Base-by-base conservation (phyloP, 768 basidiomycete species). In the Mycena albidolilacea region DNA sequence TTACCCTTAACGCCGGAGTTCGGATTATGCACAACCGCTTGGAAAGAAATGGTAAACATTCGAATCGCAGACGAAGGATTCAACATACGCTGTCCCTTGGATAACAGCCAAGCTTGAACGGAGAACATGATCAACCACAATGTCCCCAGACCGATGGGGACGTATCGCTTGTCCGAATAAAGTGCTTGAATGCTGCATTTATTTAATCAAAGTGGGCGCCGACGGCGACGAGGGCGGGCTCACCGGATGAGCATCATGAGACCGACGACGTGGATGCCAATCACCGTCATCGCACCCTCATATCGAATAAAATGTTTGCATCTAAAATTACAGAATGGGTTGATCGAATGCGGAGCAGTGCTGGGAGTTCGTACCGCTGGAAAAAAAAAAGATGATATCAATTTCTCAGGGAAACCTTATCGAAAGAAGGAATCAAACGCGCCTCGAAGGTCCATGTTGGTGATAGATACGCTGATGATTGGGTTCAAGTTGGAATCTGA, bases 241-340 rank as follows among this genome's bases (percentile, higher is more conserved):
- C 41, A 84, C 85, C 90, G 88, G 3, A 90, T 73, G 37, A 90
- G 81, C 90, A 91, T 90, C 89, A 91, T 90, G 19, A 90, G 73
- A 4, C 85, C 88, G 1, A 87, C 86, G 30, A 88, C 79, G 43
- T 86, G 83, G 62, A 91, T 85, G 0, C 87, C 89, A 15, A 87
- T 87, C 60, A 88, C 84, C 0, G 88, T 88, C 81, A 88, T 89
- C 37, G 84, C 76, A 9, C 89, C 89, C 78, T 90, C 89, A 61
- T 85, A 90, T 30, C 85, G 83, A 38, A 89, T 84, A 71, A 89
- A 90, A 58, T 81, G 82, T 7, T 69, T 68, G 64, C 89, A 90
- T 60, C 87, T 88, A 44, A 19, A 50, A 50, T 21, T 3, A 9
- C 35, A 54, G 50, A 3, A 61, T 50, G 50, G 19, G 46, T 38